phyloP scores from a whole-genome alignment of 2,329 filamentous ascomycete genomes.

The Aspergillus niger region DNA sequence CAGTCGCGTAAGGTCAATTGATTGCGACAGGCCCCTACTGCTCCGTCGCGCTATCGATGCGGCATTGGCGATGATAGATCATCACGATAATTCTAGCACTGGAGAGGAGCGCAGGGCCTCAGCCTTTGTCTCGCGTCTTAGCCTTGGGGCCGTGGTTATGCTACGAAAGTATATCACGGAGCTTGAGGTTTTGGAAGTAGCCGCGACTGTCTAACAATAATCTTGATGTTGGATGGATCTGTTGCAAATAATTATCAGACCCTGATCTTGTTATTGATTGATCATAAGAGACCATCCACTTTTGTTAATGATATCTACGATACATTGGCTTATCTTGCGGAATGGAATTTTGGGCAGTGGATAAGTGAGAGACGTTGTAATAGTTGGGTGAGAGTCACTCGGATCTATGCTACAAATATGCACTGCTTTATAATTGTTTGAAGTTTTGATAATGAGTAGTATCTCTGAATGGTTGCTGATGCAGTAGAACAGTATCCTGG shows the following conservation, averaged over 20 bases:
- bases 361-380: too few relatives aligned
- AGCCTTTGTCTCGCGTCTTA: conserved; percentile 34
- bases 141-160: conserved; percentile 37
- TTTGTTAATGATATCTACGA: too few relatives aligned
- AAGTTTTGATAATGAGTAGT: too few relatives aligned
- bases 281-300: too few relatives aligned
- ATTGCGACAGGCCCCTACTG: conserved; percentile 21
- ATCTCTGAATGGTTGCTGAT: too few relatives aligned
- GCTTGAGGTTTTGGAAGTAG: conserved; percentile 28
- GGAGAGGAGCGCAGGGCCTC: conserved; percentile 23
- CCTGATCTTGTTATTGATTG: too few relatives aligned
- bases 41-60: conserved; percentile 29
- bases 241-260: not conserved
- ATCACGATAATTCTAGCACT: conserved; percentile 26
- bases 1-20: conserved; percentile 1
- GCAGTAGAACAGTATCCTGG: too few relatives aligned
- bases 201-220: not conserved
- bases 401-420: too few relatives aligned
- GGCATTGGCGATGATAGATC: conserved; percentile 30
- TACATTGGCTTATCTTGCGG: too few relatives aligned
- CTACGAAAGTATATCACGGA: conserved; percentile 30
- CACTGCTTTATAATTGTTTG: too few relatives aligned
- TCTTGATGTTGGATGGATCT: not conserved
- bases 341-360: too few relatives aligned
- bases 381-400: too few relatives aligned